Conservation (phyloP, 2,329 filamentous ascomycete species). For the Microdochium nivale region DNA sequence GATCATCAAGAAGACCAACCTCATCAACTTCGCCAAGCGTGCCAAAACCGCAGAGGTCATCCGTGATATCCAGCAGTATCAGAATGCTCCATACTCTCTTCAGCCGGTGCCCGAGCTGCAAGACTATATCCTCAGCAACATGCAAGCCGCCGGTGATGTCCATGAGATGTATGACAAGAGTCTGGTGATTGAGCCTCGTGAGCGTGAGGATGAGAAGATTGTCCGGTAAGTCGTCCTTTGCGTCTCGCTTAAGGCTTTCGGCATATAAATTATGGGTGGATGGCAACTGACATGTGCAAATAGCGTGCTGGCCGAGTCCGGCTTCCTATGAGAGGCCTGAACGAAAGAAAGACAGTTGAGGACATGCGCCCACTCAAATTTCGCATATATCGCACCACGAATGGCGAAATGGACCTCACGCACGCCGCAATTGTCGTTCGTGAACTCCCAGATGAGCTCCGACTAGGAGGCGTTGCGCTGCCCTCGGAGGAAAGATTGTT, state of each 20-base stretch:
- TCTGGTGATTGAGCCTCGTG: constrained; percentile 83
- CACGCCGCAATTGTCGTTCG: too few species aligned
- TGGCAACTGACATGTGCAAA: neutral
- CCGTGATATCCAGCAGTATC: constrained; percentile 96
- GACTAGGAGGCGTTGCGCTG: too few species aligned
- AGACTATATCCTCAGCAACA: constrained; percentile 93
- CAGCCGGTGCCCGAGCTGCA: constrained; percentile 86
- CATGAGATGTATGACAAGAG: constrained; percentile 99
- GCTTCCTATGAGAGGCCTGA: constrained; percentile 47
- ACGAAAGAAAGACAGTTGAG: too few species aligned
- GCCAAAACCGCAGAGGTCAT: constrained; percentile 98
- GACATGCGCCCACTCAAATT: too few species aligned
- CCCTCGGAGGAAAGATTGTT: too few species aligned
- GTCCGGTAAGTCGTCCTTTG: constrained; percentile 63
- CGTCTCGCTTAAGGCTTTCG: neutral
- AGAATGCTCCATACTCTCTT: constrained; percentile 91
- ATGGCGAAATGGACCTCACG: too few species aligned
- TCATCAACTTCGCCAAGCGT: constrained; percentile 98
- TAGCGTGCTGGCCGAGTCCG: constrained; percentile 53
- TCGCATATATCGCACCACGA: too few species aligned
- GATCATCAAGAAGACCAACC: constrained; percentile 87
- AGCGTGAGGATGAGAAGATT: constrained; percentile 98
- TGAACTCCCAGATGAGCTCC: too few species aligned
- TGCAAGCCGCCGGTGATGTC: constrained; percentile 90
- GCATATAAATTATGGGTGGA: neutral